These are phyloP conservation scores for Talaromyces wortmannii DNA, from an alignment of 495 filamentous ascomycete species.

Conservation along the genomic window DNA sequence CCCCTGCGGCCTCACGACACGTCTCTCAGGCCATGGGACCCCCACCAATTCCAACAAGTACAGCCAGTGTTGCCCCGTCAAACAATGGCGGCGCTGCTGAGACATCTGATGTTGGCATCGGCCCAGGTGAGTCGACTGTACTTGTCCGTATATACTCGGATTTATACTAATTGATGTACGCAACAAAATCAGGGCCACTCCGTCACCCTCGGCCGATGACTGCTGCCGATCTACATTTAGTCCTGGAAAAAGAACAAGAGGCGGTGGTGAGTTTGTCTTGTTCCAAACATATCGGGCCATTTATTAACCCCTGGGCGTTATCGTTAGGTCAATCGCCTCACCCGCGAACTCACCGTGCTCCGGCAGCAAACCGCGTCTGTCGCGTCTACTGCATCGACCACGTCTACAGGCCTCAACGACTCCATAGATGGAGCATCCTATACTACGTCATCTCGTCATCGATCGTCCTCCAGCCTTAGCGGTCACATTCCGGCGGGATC, in stretches of 20 bases:
- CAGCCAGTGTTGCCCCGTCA: constrained; percentile 15
- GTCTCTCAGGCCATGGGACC: constrained; percentile 42
- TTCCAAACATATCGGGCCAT: not conserved
- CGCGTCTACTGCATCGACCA: constrained; percentile 72
- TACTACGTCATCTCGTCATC: constrained; percentile 53
- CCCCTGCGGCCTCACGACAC: constrained; percentile 37
- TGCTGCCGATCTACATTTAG: constrained; percentile 75
- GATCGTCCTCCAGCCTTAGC: constrained; percentile 58
- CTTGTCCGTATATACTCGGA: not conserved
- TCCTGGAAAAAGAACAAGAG: constrained; percentile 91
- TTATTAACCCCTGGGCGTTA: too few species aligned
- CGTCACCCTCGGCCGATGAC: constrained; percentile 82
- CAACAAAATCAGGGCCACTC: constrained; percentile 43
- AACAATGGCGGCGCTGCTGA: constrained; percentile 24
- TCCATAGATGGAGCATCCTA: constrained; percentile 42
- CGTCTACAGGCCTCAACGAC: constrained; percentile 55
- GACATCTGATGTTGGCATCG: constrained; percentile 49
- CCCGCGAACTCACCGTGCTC: constrained; percentile 73
- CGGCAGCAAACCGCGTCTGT: constrained; percentile 78
- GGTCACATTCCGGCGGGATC: constrained; percentile 41
- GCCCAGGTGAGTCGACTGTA: constrained; percentile 37
- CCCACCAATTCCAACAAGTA: constrained; percentile 29
- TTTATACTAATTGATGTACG: not conserved
- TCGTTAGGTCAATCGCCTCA: constrained; percentile 78
- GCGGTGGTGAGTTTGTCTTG: constrained; percentile 60